A percentile compares a stretch with the other conserved stretches of the same genome.
phyloP scores from a whole-genome alignment of 768 basidiomycete genomes.

The Mycena rebaudengoi region DNA sequence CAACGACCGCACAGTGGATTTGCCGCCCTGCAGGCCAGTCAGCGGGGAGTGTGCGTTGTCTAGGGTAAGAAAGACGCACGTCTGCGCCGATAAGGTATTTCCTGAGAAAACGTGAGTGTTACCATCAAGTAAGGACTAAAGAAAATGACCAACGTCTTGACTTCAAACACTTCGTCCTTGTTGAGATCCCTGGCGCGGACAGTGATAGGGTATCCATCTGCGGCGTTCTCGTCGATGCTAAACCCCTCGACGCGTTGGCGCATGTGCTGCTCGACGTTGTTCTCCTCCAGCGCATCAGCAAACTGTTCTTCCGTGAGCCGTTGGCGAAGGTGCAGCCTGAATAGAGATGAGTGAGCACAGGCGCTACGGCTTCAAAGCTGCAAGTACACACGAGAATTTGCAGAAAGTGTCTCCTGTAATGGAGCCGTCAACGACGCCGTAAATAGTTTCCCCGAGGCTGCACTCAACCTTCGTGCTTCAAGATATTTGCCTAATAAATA shows the following conservation, averaged over 20 bases:
- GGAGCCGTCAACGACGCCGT: too few relatives aligned
- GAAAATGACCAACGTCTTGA: conserved; percentile 16
- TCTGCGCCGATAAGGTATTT: conserved; percentile 30
- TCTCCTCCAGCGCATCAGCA: conserved; percentile 19
- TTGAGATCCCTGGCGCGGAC: conserved; percentile 27
- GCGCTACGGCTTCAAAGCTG: not conserved
- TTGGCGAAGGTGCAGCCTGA: conserved; percentile 29
- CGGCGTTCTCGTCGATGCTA: conserved; percentile 13
- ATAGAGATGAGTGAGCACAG: not conserved
- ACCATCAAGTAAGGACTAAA: not conserved
- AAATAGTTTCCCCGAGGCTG: too few relatives aligned
- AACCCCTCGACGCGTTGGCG: conserved; percentile 20
- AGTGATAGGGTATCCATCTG: conserved; percentile 26
- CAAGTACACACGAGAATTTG: conserved; percentile 26
- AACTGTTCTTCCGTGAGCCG: conserved; percentile 28
- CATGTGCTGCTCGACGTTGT: conserved; percentile 18
- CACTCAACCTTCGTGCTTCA: too few relatives aligned
- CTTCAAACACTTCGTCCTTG: conserved; percentile 22
- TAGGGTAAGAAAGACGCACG: not conserved
- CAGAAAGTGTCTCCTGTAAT: conserved; percentile 28
- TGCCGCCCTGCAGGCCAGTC: conserved; percentile 19
- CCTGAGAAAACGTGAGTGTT: conserved; percentile 13
- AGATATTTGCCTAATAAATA: too few relatives aligned
- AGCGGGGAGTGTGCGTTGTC: not conserved
- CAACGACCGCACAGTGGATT: conserved; percentile 24